Base-by-base conservation (phyloP, 2,329 filamentous ascomycete species). In the Amphichorda felina region DNA sequence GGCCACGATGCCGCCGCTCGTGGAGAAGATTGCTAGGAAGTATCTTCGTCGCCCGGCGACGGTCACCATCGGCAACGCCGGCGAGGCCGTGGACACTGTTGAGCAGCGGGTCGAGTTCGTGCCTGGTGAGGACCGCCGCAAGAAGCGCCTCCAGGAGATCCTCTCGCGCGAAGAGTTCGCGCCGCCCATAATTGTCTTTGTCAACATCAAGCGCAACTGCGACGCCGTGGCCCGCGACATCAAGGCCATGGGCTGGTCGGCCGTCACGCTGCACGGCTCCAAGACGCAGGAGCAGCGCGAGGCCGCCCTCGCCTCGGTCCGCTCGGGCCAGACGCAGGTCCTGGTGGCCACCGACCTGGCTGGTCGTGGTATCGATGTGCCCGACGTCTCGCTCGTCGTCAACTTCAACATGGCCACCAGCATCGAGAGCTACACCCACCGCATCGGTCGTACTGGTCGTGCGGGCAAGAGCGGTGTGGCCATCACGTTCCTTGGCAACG, bases 181-280 rank as follows among this genome's bases (percentile, higher is more conserved):
- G 7, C 75, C 89, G 8, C 91, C 91, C 13, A 94, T 98, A 57
- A 98, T 98, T 49, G 88, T 98, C 43, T 98, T 98, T 56, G 91
- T 98, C 73, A 98, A 98, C 60, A 95, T 96, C 76, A 96, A 96
- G 64, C 83, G 88, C 48, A 96, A 96, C 64, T 96, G 89, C 64
- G 91, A 98, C 56, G 84, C 86, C 40, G 82, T 98, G 33, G 89
- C 89, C 3, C 75, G 85, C 41, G 89, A 96, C 53, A 91, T 98
- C 66, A 91, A 94, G 54, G 74, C 82, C 35, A 91, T 91, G 78
- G 91, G 91, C 47, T 91, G 87, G 69, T 83, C 77, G 15, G 76
- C 82, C 7, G 88, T 94, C 49, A 95, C 89, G 0, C 65, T 98
- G 22, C 91, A 98, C 63, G 89, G 91, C 43, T 85, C 79, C 64